These are phyloP conservation scores for Parietichytrium sp. DNA, from an alignment of 108 stramenopile genomes.

Conservation along the genomic window DNA sequence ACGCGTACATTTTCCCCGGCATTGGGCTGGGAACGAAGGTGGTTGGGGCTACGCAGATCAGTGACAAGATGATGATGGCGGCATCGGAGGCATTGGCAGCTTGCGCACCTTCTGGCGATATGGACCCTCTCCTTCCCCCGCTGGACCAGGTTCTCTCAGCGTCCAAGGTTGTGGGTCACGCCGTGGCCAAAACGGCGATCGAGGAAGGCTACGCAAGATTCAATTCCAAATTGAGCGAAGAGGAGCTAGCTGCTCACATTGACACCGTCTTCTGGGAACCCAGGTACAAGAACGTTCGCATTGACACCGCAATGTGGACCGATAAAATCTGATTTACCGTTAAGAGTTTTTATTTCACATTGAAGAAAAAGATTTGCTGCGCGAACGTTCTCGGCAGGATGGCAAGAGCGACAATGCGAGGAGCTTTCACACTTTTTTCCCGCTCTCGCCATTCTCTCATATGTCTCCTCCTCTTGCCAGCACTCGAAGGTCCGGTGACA, in stretches of 20 bases:
- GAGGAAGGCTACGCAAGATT: background rate
- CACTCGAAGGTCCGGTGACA: too few species aligned
- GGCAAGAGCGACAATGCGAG: too few species aligned
- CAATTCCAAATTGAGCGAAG: background rate
- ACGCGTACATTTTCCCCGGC: slow-evolving; percentile 43
- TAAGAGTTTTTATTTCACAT: too few species aligned
- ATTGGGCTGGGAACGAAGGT: slow-evolving; percentile 38
- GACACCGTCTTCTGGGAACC: slow-evolving; percentile 9
- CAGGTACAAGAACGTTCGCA: background rate
- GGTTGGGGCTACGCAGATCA: slow-evolving; percentile 35
- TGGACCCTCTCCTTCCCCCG: slow-evolving; percentile 19
- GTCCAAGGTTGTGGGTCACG: background rate
- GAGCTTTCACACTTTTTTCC: too few species aligned
- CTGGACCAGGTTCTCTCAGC: background rate
- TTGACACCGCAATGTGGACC: slow-evolving; percentile 32
- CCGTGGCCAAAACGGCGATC: background rate
- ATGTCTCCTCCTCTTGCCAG: too few species aligned
- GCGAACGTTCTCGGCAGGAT: too few species aligned
- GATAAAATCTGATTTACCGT: background rate
- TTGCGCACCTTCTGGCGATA: background rate
- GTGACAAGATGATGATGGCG: slow-evolving; percentile 31
- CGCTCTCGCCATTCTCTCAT: too few species aligned
- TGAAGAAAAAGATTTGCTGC: too few species aligned
- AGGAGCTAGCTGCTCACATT: background rate
- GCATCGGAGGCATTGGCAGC: slow-evolving; percentile 17